Percentiles rank a stretch among this genome's conserved stretches.
Evolutionary conservation across 768 basidiomycete species (phyloP).

Genomic region (Boletus patriciae): DNA sequence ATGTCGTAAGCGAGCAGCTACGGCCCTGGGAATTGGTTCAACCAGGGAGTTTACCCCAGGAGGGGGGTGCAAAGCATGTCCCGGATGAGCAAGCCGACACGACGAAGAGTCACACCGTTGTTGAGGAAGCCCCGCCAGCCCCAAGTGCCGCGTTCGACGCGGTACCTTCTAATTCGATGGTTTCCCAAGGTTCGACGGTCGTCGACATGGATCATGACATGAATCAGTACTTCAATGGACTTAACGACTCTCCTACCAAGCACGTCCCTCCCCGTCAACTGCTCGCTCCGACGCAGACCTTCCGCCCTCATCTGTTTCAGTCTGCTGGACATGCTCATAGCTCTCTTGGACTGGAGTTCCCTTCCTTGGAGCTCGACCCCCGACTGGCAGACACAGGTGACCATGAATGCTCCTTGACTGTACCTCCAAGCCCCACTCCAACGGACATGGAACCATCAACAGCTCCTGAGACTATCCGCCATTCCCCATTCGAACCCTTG

Average conservation of each 20-base stretch:
- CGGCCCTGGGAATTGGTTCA: constrained; percentile 18
- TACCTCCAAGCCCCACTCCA: constrained; percentile 27
- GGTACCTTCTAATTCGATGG: not conserved
- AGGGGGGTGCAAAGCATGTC: not conserved
- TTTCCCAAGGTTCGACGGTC: not conserved
- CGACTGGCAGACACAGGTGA: constrained; percentile 5
- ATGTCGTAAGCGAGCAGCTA: constrained; percentile 6
- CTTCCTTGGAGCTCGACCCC: constrained; percentile 7
- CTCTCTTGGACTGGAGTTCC: constrained; percentile 4
- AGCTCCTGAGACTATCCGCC: not conserved
- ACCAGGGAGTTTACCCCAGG: not conserved
- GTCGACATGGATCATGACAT: constrained; percentile 25
- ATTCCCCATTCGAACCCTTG: not conserved
- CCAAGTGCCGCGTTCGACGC: not conserved
- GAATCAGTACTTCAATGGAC: constrained; percentile 28
- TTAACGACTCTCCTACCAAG: constrained; percentile 24
- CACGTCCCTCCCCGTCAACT: not conserved
- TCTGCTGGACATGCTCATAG: not conserved
- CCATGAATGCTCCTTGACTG: constrained; percentile 26
- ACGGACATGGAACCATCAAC: not conserved
- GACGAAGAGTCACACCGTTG: not conserved
- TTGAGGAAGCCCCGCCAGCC: not conserved
- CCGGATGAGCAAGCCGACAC: not conserved
- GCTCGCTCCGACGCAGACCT: constrained; percentile 2
- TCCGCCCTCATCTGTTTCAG: constrained; percentile 8